These are phyloP conservation scores for Solanum pimpinellifolium DNA, from an alignment of 257 asterid genomes.

Conservation along the genomic window DNA sequence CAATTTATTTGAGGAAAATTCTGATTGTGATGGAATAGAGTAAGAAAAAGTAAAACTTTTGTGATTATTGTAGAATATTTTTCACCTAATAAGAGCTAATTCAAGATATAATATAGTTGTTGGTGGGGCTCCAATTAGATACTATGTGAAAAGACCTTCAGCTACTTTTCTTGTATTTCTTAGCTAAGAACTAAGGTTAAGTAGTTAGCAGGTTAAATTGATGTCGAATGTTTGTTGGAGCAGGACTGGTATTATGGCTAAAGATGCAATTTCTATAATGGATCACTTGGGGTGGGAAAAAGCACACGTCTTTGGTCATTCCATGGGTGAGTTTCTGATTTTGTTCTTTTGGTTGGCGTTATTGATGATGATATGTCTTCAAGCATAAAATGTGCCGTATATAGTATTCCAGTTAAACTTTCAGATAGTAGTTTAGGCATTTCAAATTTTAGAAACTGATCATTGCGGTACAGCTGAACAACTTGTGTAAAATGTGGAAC, in stretches of 20 bases:
- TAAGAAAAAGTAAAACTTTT: background rate
- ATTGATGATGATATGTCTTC: background rate
- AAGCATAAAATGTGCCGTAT: background rate
- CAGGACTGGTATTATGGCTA: constrained; percentile 88
- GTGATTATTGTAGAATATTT: background rate
- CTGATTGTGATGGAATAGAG: background rate
- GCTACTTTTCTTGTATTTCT: background rate
- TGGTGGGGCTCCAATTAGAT: background rate
- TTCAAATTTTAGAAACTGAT: background rate
- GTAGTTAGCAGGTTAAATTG: background rate
- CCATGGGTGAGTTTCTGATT: constrained; percentile 74
- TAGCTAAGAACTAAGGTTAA: background rate
- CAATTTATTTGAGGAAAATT: background rate
- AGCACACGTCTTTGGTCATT: constrained; percentile 93
- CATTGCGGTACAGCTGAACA: background rate
- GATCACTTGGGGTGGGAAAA: constrained; percentile 91
- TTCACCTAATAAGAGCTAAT: background rate
- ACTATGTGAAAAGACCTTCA: background rate
- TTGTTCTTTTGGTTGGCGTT: constrained; percentile 10
- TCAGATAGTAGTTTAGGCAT: background rate
- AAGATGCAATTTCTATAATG: constrained; percentile 88
- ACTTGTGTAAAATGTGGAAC: background rate
- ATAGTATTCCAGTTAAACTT: background rate
- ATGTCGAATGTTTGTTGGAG: background rate
- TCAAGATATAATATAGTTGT: background rate